phyloP scores from a whole-genome alignment of 805 yeast genomes.

The Cyberlindnera bimundalis region DNA sequence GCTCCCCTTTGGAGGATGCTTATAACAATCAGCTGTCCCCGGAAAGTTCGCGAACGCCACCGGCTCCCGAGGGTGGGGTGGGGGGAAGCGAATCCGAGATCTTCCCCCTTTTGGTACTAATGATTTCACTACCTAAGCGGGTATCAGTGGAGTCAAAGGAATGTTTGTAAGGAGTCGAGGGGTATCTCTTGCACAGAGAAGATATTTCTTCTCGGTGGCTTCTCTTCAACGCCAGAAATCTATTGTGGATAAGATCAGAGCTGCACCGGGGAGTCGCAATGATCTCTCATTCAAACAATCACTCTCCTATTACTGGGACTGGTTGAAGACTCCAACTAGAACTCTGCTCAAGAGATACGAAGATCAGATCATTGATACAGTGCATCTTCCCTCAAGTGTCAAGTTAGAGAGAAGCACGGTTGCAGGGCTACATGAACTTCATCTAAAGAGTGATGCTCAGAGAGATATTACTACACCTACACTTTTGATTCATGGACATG shows the following conservation, averaged over 20 bases:
- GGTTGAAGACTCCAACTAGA: constrained; percentile 18
- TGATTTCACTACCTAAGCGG: no score
- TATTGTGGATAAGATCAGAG: constrained; percentile 16
- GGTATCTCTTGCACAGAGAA: background rate
- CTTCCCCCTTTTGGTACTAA: no score
- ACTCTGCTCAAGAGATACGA: constrained; percentile 19
- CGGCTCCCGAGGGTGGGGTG: no score
- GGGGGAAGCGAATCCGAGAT: no score
- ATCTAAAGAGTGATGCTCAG: constrained; percentile 24
- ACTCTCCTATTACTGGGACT: constrained; percentile 14
- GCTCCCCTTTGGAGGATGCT: no score
- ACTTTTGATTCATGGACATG: constrained; percentile 85
- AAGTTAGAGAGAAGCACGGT: constrained; percentile 5
- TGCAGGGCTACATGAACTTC: constrained; percentile 23
- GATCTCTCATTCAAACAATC: constrained; percentile 16
- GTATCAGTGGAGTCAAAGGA: no score
- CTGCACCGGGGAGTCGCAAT: constrained; percentile 14
- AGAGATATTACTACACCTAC: constrained; percentile 31
- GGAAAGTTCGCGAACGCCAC: no score
- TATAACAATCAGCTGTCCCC: no score
- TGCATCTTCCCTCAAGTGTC: constrained; percentile 14
- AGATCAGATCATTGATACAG: constrained; percentile 14
- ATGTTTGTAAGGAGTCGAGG: background rate
- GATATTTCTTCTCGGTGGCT: background rate
- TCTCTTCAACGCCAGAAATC: constrained; percentile 9